Evolutionary conservation across 495 filamentous ascomycete genomes (phyloP).

Genomic region (Poronia punctata): DNA sequence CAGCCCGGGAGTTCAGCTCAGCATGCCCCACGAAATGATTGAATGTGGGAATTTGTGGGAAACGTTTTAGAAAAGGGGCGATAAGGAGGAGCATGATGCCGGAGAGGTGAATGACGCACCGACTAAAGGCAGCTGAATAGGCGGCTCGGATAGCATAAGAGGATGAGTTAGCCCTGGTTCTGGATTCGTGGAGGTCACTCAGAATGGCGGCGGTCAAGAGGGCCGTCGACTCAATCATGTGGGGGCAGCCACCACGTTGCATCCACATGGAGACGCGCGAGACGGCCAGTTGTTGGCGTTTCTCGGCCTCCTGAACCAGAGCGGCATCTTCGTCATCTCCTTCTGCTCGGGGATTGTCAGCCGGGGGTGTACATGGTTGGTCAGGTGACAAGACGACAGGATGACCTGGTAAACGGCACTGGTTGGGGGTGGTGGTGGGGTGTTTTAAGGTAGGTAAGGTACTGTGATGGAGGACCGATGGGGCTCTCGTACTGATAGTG

Average conservation of each 20-base stretch:
- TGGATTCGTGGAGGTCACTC: conserved; percentile 49
- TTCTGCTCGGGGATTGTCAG: conserved; percentile 3
- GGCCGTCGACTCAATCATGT: conserved; percentile 76
- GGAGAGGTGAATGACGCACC: no score
- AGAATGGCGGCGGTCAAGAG: conserved; percentile 67
- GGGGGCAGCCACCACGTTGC: conserved; percentile 68
- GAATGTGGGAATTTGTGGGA: conserved; percentile 7
- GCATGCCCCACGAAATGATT: no score
- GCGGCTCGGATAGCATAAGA: conserved; percentile 38
- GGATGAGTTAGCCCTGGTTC: conserved; percentile 26
- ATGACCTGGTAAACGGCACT: no score
- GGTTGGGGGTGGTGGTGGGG: no score
- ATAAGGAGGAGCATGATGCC: conserved; percentile 1
- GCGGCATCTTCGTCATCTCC: conserved; percentile 4
- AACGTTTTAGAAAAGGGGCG: not conserved
- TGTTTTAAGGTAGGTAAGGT: no score
- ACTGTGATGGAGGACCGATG: no score
- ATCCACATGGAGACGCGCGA: conserved; percentile 48
- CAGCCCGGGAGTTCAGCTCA: no score
- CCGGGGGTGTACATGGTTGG: no score
- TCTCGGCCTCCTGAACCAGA: conserved; percentile 8
- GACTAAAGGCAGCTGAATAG: conserved; percentile 43
- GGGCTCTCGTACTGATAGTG: no score
- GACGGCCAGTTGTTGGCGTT: conserved; percentile 26
- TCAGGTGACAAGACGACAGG: no score